These are phyloP conservation scores for Cladorrhinum sp. DNA, from an alignment of 2,329 filamentous ascomycete genomes.

Conservation along the genomic window DNA sequence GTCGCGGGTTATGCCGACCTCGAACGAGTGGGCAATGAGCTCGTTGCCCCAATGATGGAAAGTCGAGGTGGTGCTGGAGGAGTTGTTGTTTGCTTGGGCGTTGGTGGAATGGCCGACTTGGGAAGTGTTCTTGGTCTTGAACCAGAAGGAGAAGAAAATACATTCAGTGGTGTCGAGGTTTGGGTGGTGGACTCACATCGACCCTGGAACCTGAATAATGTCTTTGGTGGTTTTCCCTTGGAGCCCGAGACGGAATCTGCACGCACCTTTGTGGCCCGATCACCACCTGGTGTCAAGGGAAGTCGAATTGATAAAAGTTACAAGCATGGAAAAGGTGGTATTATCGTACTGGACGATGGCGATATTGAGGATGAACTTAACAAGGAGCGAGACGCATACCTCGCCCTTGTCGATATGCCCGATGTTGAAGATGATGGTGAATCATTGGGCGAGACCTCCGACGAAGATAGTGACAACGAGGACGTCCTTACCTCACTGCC, in stretches of 20 bases:
- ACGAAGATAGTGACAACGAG: conserved; percentile 50
- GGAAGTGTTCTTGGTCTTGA: conserved; percentile 75
- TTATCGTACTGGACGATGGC: conserved; percentile 93
- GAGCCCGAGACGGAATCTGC: conserved; percentile 50
- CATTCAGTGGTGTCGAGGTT: conserved; percentile 82
- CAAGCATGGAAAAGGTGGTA: conserved; percentile 75
- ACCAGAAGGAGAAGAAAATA: conserved; percentile 60
- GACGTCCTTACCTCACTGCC: conserved; percentile 41
- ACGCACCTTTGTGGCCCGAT: conserved; percentile 47
- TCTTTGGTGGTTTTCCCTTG: conserved; percentile 73
- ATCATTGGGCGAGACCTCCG: conserved; percentile 56
- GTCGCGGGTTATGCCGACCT: conserved; percentile 91
- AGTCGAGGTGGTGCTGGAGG: conserved; percentile 80
- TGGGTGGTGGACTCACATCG: conserved; percentile 91
- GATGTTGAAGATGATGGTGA: conserved; percentile 75
- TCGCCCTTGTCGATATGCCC: conserved; percentile 85
- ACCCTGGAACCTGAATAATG: conserved; percentile 92
- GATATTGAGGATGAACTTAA: conserved; percentile 83
- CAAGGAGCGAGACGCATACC: conserved; percentile 76
- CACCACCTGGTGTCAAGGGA: conserved; percentile 64
- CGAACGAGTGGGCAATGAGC: conserved; percentile 70
- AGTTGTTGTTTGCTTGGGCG: conserved; percentile 86
- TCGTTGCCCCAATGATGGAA: conserved; percentile 83
- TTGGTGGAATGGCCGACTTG: conserved; percentile 87
- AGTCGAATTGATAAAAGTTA: conserved; percentile 72